Base-by-base conservation (phyloP, 2,329 filamentous ascomycete genomes). In the Sclerotinia subarctica region DNA sequence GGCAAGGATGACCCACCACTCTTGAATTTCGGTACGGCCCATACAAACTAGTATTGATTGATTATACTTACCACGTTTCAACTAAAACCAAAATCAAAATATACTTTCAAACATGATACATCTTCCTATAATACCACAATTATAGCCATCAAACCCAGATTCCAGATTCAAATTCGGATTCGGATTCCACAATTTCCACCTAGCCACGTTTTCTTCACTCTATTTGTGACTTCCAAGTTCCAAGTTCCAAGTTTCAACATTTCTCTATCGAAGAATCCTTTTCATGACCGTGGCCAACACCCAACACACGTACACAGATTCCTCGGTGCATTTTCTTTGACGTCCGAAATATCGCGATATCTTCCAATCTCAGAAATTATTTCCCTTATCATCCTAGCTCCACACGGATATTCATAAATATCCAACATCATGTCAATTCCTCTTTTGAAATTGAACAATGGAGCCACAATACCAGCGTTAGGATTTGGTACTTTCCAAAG, bases 401-500 rank as follows among this genome's bases (percentile, higher is more conserved):
- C 29, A 49, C 29, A 26, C n/a, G 56, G 56, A 29, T 29, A 58
- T 44, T 58, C 26, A 26, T 29, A 52, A 21, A 54, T n/a, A 21
- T 57, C 19, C 6, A 10, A 26, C 65, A 26, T 17, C 29, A 67
- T 67, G 65, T 47, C 65, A 6, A 49, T 56, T 38, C 66, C 66
- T 17, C n/a, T 54, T 47, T 59, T 54, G 66, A 70, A 74, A 69
- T 73, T 79, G 56, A 78, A 77, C 71, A 78, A 76, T 68, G 78
- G 78, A 46, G 71, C 74, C 62, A 68, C 72, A 63, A 78, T 79
- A 26, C 78, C 78, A n/a, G 73, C 81, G 66, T 75, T 84, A 35
- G 82, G 81, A 38, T 81, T 83, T 64, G 82, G 82, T 10, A 76
- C 75, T 24, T 77, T 71, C 64, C 70, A 72, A 1, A 70, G 72